These are phyloP conservation scores for Pythium utonaiense DNA, from an alignment of 352 stramenopile genomes.

Conservation along the genomic window DNA sequence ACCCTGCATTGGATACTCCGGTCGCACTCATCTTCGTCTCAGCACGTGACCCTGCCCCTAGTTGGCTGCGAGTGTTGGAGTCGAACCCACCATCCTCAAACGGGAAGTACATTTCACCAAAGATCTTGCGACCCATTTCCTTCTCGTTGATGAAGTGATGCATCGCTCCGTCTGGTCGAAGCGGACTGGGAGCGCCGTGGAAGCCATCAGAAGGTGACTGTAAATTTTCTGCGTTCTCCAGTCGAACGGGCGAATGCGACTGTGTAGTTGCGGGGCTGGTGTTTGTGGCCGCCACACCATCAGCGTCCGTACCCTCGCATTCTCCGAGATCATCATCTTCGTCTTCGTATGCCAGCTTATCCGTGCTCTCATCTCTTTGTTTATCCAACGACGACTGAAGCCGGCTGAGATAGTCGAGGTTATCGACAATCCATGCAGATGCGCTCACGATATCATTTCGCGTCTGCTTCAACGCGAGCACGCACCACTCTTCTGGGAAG, in stretches of 20 bases:
- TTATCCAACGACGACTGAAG: slow-evolving; percentile 76
- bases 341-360: slow-evolving; percentile 44
- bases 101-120: slow-evolving; percentile 85
- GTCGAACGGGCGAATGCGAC: not conserved
- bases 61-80: slow-evolving; percentile 42
- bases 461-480: slow-evolving; percentile 87
- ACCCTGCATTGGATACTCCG: not conserved
- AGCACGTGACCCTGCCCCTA: slow-evolving; percentile 19
- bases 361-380: slow-evolving; percentile 38
- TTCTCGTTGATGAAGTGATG: slow-evolving; percentile 55
- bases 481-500: slow-evolving; percentile 91
- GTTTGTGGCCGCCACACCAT: not conserved
- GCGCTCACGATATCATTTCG: slow-evolving; percentile 89
- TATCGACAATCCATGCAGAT: slow-evolving; percentile 92
- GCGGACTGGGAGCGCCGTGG: not conserved
- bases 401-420: slow-evolving; percentile 89
- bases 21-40: not conserved
- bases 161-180: slow-evolving; percentile 1
- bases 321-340: slow-evolving; percentile 57
- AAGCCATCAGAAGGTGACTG: not conserved
- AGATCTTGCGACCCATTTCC: slow-evolving; percentile 78
- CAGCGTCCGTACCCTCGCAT: not conserved
- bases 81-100: slow-evolving; percentile 76
- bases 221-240: not conserved
- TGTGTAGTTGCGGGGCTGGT: not conserved